Evolutionary conservation across 345 rosid species (phyloP).

Genomic region (Hibiscus syriacus): DNA sequence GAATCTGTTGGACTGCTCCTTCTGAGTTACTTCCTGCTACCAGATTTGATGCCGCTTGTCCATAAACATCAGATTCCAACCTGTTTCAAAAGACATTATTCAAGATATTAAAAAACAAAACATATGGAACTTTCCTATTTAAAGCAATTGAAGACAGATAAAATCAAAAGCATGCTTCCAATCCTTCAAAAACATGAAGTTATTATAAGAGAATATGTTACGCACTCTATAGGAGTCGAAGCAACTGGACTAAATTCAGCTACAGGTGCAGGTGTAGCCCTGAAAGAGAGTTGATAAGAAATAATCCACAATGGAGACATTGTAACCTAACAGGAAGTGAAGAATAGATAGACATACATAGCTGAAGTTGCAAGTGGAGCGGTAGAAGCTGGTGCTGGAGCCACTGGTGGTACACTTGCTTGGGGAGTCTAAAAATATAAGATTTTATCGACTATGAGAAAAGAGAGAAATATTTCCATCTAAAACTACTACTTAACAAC

Average conservation of each 20-base stretch:
- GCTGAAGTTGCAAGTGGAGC: neutral
- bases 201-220: slow-evolving; percentile 8
- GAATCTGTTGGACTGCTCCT: slow-evolving; percentile 74
- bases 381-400: slow-evolving; percentile 10
- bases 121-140: neutral
- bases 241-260: slow-evolving; percentile 31
- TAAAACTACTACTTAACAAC: neutral
- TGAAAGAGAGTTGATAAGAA: neutral
- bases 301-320: neutral
- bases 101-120: neutral
- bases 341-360: neutral
- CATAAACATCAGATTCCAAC: slow-evolving; percentile 17
- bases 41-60: slow-evolving; percentile 82
- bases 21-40: slow-evolving; percentile 86
- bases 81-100: neutral
- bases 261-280: slow-evolving; percentile 7
- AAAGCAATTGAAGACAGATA: neutral
- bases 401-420: slow-evolving; percentile 27
- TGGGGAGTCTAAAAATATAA: slow-evolving; percentile 28
- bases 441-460: neutral
- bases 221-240: slow-evolving; percentile 16
- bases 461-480: neutral
- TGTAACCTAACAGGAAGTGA: neutral
- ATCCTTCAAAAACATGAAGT: neutral
- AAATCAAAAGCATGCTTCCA: slow-evolving; percentile 10